phyloP scores from a whole-genome alignment of 495 filamentous ascomycete genomes.

The Daldinia concentrica region DNA sequence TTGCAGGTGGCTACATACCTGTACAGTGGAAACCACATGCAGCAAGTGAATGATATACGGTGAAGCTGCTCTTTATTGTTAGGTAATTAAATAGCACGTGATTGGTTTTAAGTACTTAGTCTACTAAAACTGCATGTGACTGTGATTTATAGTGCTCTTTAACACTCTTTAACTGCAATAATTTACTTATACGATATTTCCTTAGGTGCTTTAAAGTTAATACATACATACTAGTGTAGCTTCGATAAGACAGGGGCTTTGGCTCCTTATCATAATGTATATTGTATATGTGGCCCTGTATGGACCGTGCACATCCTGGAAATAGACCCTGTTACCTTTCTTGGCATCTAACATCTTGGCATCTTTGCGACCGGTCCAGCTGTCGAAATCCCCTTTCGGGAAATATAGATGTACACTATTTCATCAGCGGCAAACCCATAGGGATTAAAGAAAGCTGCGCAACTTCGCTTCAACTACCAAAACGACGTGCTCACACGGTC shows the following conservation, averaged over 20 bases:
- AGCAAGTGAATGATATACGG: constrained; percentile 8
- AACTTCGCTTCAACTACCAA: constrained; percentile 33
- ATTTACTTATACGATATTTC: too few species aligned
- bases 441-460: constrained; percentile 7
- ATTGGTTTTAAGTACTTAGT: background rate
- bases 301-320: background rate
- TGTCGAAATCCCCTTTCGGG: constrained; percentile 30
- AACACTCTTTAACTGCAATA: too few species aligned
- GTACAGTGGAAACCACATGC: constrained; percentile 1
- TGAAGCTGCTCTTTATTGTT: background rate
- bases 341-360: background rate
- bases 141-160: too few species aligned
- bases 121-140: too few species aligned
- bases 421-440: constrained; percentile 18
- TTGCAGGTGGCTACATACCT: background rate
- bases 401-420: constrained; percentile 25
- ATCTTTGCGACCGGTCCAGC: constrained; percentile 15
- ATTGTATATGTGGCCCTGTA: too few species aligned
- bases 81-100: background rate
- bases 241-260: background rate
- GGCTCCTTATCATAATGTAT: background rate
- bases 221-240: too few species aligned
- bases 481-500: constrained; percentile 24
- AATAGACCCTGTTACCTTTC: background rate
- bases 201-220: too few species aligned